Evolutionary conservation across 2,329 filamentous ascomycete genomes (phyloP).

Genomic region (Trichoderma simmonsii): DNA sequence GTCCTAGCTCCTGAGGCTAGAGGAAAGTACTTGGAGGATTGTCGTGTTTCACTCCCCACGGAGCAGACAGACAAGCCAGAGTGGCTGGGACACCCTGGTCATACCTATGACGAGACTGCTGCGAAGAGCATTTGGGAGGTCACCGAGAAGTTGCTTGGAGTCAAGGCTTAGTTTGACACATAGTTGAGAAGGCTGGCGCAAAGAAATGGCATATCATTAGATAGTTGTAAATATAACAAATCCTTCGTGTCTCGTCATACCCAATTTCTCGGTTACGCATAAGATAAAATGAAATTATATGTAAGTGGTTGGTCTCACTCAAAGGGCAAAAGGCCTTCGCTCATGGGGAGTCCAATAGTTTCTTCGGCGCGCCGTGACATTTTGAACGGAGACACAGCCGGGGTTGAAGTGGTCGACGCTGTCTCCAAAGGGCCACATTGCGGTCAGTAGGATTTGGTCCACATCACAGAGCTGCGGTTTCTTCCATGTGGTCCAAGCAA

Average conservation of each 20-base stretch:
- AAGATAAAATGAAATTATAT: neutral
- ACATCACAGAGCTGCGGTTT: conserved; percentile 50
- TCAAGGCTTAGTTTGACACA: neutral
- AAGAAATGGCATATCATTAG: neutral
- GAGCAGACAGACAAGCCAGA: neutral
- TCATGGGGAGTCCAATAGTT: conserved; percentile 26
- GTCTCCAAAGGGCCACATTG: conserved; percentile 60
- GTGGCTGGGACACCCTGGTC: conserved; percentile 1
- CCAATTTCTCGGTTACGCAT: neutral
- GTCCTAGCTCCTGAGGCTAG: conserved; percentile 34
- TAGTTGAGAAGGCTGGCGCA: neutral
- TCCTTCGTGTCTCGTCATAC: neutral
- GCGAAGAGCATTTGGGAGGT: conserved; percentile 16
- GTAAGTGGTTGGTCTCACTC: neutral
- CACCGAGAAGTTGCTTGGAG: neutral
- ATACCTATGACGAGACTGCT: conserved; percentile 15
- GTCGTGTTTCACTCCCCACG: neutral
- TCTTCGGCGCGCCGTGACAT: conserved; percentile 23
- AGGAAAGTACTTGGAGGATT: conserved; percentile 42
- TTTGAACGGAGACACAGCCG: conserved; percentile 29
- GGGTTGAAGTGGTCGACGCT: conserved; percentile 49
- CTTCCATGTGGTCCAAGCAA: conserved; percentile 61
- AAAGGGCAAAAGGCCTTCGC: neutral
- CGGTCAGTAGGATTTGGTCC: conserved; percentile 58
- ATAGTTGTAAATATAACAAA: neutral